Evolutionary conservation across 371 early-diverging fungal species (phyloP).

Genomic region (Mycotypha africana): DNA sequence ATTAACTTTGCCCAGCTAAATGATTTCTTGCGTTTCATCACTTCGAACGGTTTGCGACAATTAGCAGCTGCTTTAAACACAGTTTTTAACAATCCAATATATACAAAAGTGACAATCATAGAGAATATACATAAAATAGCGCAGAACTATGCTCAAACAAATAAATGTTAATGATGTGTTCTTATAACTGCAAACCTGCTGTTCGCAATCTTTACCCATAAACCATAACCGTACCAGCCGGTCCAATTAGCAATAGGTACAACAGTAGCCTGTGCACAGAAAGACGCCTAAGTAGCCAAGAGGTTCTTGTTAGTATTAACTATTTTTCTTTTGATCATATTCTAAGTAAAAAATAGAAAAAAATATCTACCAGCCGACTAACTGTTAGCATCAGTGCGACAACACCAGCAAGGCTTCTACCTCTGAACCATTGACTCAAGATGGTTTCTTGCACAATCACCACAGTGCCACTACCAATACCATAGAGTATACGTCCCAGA

Average conservation of each 20-base stretch:
- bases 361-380: slow-evolving; percentile 47
- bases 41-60: slow-evolving; percentile 31
- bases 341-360: not conserved
- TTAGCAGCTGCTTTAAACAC: slow-evolving; percentile 6
- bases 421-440: slow-evolving; percentile 68
- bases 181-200: not conserved
- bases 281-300: slow-evolving; percentile 34
- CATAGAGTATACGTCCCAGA: slow-evolving; percentile 62
- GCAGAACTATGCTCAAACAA: slow-evolving; percentile 30
- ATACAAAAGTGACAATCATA: slow-evolving; percentile 55
- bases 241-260: slow-evolving; percentile 57
- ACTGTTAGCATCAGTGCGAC: slow-evolving; percentile 65
- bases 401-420: slow-evolving; percentile 56
- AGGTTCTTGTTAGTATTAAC: too few relatives aligned
- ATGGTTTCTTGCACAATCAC: slow-evolving; percentile 70
- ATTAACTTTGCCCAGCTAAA: slow-evolving; percentile 57
- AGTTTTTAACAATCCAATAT: slow-evolving; percentile 43
- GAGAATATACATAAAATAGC: slow-evolving; percentile 58
- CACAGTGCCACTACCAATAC: slow-evolving; percentile 68
- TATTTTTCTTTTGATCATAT: not conserved
- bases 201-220: slow-evolving; percentile 48
- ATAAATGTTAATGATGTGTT: not conserved
- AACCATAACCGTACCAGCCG: slow-evolving; percentile 67
- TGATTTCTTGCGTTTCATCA: slow-evolving; percentile 50
- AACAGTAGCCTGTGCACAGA: slow-evolving; percentile 61